These are phyloP conservation scores for Artemisia annua DNA, from an alignment of 129 eudicot genomes.

Conservation along the genomic window DNA sequence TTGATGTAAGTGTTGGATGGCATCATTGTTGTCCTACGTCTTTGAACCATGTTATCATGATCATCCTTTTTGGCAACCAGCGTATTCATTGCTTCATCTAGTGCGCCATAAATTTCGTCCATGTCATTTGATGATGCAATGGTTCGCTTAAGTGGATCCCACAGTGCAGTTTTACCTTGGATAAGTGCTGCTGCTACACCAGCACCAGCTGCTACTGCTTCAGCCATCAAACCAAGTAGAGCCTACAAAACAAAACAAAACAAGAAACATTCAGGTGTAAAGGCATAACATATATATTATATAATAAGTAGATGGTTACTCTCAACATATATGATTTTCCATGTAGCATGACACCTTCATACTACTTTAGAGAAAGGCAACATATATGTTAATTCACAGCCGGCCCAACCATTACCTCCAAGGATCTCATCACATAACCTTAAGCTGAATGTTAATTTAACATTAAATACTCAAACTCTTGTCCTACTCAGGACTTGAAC, in stretches of 20 bases:
- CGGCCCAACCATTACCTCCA: too few species aligned
- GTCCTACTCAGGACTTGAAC: too few species aligned
- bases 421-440: too few species aligned
- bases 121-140: constrained; percentile 17
- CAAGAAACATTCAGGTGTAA: background rate
- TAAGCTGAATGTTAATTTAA: too few species aligned
- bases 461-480: too few species aligned
- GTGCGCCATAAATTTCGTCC: background rate
- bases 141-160: constrained; percentile 25
- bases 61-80: constrained; percentile 16
- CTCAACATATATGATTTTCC: too few species aligned
- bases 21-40: constrained; percentile 15
- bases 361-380: too few species aligned
- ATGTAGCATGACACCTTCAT: too few species aligned
- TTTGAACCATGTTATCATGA: background rate
- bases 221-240: constrained; percentile 13
- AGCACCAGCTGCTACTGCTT: constrained; percentile 1
- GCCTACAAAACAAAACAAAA: constrained; percentile 14
- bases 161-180: constrained; percentile 10
- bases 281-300: background rate
- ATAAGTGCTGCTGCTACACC: constrained; percentile 8
- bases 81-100: constrained; percentile 8
- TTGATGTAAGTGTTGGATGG: constrained; percentile 13
- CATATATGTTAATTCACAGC: too few species aligned
- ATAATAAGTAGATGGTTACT: background rate